These are phyloP conservation scores for Candida tammaniensis DNA, from an alignment of 805 yeast genomes.

Conservation along the genomic window DNA sequence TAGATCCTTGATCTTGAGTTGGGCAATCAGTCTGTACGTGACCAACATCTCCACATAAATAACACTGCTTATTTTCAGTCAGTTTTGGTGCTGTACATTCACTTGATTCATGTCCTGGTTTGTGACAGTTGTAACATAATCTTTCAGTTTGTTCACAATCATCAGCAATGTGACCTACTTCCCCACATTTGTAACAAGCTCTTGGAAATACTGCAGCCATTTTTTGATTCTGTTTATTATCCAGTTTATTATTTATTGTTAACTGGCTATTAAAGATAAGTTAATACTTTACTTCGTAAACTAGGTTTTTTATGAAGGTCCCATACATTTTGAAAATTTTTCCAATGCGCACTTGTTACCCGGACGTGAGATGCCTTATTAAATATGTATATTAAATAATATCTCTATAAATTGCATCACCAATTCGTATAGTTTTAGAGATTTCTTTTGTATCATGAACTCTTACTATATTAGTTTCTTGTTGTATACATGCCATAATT, in stretches of 20 bases:
- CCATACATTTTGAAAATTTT: slow-evolving; percentile 14
- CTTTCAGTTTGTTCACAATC: slow-evolving; percentile 81
- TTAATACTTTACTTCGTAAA: no score
- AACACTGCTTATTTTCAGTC: slow-evolving; percentile 82
- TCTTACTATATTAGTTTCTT: slow-evolving; percentile 75
- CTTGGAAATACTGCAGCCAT: slow-evolving; percentile 55
- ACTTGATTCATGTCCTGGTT: slow-evolving; percentile 84
- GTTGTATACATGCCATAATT: slow-evolving; percentile 68
- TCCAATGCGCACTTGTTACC: slow-evolving; percentile 6
- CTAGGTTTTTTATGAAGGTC: no score
- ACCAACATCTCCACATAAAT: slow-evolving; percentile 88
- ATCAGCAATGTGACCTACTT: slow-evolving; percentile 87
- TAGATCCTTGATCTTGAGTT: slow-evolving; percentile 59
- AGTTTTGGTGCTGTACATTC: slow-evolving; percentile 90
- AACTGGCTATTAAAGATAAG: no score
- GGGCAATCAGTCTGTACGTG: slow-evolving; percentile 87
- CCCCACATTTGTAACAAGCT: slow-evolving; percentile 91
- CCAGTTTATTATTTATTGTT: no score
- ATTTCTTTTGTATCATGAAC: slow-evolving; percentile 78
- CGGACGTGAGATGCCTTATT: not conserved
- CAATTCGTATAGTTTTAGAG: slow-evolving; percentile 46
- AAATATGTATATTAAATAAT: slow-evolving; percentile 2
- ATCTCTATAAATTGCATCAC: slow-evolving; percentile 66
- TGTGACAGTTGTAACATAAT: slow-evolving; percentile 89
- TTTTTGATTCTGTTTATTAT: no score